A percentile compares a stretch with the other conserved stretches of the same genome.
phyloP scores from a whole-genome alignment of 129 eudicot species.

The Ambrosia trifida region DNA sequence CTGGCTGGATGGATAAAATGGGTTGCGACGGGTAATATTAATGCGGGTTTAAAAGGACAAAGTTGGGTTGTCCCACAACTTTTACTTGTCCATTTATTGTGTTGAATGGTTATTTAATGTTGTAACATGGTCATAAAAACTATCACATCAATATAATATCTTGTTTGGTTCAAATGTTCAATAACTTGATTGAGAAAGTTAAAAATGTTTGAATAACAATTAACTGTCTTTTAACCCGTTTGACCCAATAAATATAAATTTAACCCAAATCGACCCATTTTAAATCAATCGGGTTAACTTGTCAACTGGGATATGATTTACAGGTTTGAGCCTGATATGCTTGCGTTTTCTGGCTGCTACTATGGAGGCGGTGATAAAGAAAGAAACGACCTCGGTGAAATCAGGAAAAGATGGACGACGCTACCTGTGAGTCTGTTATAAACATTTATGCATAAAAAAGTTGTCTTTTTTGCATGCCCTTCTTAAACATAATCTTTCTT shows the following conservation, averaged over 20 bases:
- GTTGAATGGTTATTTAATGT: not conserved
- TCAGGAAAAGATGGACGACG: conserved; percentile 92
- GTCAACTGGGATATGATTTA: conserved; percentile 5
- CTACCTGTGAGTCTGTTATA: conserved; percentile 68
- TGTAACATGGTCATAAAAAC: not conserved
- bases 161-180: not conserved
- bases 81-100: not conserved
- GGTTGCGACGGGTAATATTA: not conserved
- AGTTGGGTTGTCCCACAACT: not conserved
- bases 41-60: not conserved
- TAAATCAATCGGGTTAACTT: not conserved
- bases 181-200: not conserved
- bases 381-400: conserved; percentile 85
- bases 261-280: too few species aligned
- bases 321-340: conserved; percentile 99
- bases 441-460: not conserved
- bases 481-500: conserved; percentile 9
- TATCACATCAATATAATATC: not conserved
- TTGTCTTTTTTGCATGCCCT: not conserved
- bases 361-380: conserved; percentile 98
- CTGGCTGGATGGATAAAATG: not conserved
- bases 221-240: not conserved
- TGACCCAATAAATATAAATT: too few species aligned
- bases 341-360: conserved; percentile 97
- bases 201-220: not conserved